phyloP scores from a whole-genome alignment of 495 filamentous ascomycete species.

The Podospora sp. region DNA sequence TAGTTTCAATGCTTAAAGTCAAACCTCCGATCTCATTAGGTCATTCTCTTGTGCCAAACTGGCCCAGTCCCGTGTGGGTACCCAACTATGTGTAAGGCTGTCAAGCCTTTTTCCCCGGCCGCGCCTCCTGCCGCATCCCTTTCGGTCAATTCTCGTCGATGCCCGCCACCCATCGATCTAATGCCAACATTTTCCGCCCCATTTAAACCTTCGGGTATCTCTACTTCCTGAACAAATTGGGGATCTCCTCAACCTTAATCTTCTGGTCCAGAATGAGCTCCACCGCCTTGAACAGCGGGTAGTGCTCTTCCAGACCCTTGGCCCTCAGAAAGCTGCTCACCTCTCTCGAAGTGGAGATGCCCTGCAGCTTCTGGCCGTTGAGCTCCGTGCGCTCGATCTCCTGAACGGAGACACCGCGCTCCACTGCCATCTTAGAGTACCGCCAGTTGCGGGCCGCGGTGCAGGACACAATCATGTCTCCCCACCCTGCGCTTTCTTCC shows the following conservation, averaged over 20 bases:
- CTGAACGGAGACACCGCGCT: slow-evolving; percentile 75
- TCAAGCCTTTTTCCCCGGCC: background rate
- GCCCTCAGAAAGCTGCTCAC: slow-evolving; percentile 85
- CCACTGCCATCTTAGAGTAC: slow-evolving; percentile 85
- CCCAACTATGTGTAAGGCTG: background rate
- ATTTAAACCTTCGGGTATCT: background rate
- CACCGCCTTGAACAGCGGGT: slow-evolving; percentile 88
- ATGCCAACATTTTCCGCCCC: background rate
- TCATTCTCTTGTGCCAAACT: slow-evolving; percentile 1
- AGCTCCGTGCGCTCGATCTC: slow-evolving; percentile 88
- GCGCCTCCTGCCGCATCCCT: background rate
- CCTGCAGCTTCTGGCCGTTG: slow-evolving; percentile 97
- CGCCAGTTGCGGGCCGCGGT: slow-evolving; percentile 89
- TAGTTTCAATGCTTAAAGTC: background rate
- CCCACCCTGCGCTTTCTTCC: slow-evolving; percentile 93
- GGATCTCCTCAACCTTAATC: slow-evolving; percentile 63
- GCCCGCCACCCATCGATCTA: background rate
- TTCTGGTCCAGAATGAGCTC: slow-evolving; percentile 65
- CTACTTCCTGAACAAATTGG: slow-evolving; percentile 54
- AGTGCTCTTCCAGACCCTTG: slow-evolving; percentile 75
- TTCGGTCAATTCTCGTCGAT: no score
- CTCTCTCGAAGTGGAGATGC: slow-evolving; percentile 86
- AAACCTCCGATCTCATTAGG: slow-evolving; percentile 12
- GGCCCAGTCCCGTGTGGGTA: slow-evolving; percentile 26
- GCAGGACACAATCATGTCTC: slow-evolving; percentile 94